Conservation (phyloP, 2,329 filamentous ascomycete genomes). For the Ploettnerulaceae sp. region DNA sequence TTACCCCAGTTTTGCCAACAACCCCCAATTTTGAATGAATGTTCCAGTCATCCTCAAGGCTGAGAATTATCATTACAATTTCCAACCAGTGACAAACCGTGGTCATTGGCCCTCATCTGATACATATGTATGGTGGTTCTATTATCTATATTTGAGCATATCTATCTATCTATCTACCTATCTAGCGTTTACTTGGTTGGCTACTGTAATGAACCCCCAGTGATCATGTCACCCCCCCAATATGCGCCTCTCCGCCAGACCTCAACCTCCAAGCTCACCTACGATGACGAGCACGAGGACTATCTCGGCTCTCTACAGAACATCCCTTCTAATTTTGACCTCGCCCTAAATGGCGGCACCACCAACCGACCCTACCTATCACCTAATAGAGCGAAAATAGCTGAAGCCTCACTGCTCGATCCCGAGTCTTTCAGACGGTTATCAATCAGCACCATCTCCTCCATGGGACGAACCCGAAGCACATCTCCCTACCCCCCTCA, state of each 20-base stretch:
- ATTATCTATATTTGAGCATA: neutral
- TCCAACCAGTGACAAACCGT: no score
- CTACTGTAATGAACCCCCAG: conserved; percentile 24
- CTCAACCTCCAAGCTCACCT: conserved; percentile 4
- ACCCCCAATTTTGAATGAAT: neutral
- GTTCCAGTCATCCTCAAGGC: neutral
- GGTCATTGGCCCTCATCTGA: no score
- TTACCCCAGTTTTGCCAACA: neutral
- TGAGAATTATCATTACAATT: no score
- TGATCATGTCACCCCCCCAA: conserved; percentile 9
- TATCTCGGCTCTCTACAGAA: conserved; percentile 25
- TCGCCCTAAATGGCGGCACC: conserved; percentile 24
- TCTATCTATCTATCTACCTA: neutral
- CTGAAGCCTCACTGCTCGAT: conserved; percentile 29
- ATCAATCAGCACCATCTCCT: conserved; percentile 41
- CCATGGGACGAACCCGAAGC: conserved; percentile 25
- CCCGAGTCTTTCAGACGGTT: conserved; percentile 36
- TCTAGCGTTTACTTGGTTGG: neutral
- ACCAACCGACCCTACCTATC: conserved; percentile 17
- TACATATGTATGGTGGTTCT: no score
- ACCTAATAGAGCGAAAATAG: conserved; percentile 12
- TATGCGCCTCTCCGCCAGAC: conserved; percentile 14
- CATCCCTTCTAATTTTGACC: conserved; percentile 27
- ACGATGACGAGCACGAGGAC: conserved; percentile 21
- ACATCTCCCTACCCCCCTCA: conserved; percentile 18